Evolutionary conservation across 2,329 filamentous ascomycete genomes (phyloP).

Genomic region (Aureobasidium uvarum): DNA sequence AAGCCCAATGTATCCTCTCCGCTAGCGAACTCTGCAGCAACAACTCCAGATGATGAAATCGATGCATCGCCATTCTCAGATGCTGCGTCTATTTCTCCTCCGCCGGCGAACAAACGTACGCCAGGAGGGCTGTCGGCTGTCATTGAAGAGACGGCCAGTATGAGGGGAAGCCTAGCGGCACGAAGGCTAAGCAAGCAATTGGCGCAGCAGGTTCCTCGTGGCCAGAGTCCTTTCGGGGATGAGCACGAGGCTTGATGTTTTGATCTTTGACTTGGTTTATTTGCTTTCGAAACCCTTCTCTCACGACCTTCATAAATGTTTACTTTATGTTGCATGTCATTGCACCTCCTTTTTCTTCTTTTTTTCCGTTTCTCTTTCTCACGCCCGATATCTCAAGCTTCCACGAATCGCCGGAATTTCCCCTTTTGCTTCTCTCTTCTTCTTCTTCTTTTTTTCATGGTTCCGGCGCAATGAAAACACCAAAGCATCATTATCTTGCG

Average conservation of each 20-base stretch:
- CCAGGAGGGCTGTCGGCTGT: conserved; percentile 42
- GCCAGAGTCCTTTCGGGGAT: conserved; percentile 20
- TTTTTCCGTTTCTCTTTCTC: background rate
- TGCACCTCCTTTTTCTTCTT: background rate
- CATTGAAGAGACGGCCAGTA: conserved; percentile 42
- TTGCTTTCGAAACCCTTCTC: background rate
- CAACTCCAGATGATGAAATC: background rate
- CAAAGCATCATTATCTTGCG: conserved; percentile 2
- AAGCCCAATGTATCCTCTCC: conserved; percentile 33
- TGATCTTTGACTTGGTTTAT: background rate
- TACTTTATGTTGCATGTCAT: no score
- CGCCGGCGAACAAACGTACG: background rate
- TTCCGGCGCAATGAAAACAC: background rate
- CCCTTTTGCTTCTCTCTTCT: background rate
- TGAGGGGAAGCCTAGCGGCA: background rate
- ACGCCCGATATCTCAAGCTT: no score
- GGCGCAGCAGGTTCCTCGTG: background rate
- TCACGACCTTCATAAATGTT: no score
- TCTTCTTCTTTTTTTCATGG: background rate
- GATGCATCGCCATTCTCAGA: conserved; percentile 30
- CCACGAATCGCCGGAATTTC: background rate
- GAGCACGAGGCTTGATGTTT: conserved; percentile 5
- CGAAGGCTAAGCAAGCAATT: background rate
- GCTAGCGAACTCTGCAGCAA: conserved; percentile 6
- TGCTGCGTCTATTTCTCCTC: background rate